These are phyloP conservation scores for Metarhizium brunneum DNA, from an alignment of 2,329 filamentous ascomycete genomes.

Conservation along the genomic window DNA sequence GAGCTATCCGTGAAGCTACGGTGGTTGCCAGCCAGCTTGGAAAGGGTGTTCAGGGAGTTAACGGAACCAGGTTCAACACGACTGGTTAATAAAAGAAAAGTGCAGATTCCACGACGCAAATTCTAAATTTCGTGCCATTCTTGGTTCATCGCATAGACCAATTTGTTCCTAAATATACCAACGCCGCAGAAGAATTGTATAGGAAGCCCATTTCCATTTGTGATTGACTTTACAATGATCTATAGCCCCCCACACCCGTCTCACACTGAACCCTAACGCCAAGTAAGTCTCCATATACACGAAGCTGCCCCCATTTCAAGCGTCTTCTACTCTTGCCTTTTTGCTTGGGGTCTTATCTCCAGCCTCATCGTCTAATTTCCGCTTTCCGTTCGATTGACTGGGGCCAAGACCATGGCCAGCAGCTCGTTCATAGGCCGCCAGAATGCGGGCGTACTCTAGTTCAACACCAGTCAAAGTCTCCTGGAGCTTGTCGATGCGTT, in stretches of 20 bases:
- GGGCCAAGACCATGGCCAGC: conserved; percentile 16
- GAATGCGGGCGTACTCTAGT: conserved; percentile 61
- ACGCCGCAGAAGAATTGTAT: not conserved
- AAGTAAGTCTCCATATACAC: not conserved
- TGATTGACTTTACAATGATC: not conserved
- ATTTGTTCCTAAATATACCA: not conserved
- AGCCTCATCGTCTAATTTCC: conserved; percentile 30
- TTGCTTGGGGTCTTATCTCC: conserved; percentile 26
- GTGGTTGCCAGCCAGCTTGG: conserved; percentile 57
- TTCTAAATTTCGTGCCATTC: not conserved
- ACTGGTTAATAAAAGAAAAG: conserved; percentile 1
- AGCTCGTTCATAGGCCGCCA: conserved; percentile 38
- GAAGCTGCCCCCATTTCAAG: conserved; percentile 8
- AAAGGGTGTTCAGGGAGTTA: conserved; percentile 27
- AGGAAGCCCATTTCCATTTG: not conserved
- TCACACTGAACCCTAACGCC: not conserved
- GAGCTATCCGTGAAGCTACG: conserved; percentile 62
- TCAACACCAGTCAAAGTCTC: conserved; percentile 60
- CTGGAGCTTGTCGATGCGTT: conserved; percentile 64
- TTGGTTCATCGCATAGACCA: not conserved
- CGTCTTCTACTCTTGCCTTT: conserved; percentile 33
- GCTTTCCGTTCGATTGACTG: conserved; percentile 30
- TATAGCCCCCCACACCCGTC: not conserved
- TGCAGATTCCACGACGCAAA: not conserved
- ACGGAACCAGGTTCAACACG: conserved; percentile 20